phyloP scores from a whole-genome alignment of 2,329 filamentous ascomycete species.

The Akanthomyces uredinophilus region DNA sequence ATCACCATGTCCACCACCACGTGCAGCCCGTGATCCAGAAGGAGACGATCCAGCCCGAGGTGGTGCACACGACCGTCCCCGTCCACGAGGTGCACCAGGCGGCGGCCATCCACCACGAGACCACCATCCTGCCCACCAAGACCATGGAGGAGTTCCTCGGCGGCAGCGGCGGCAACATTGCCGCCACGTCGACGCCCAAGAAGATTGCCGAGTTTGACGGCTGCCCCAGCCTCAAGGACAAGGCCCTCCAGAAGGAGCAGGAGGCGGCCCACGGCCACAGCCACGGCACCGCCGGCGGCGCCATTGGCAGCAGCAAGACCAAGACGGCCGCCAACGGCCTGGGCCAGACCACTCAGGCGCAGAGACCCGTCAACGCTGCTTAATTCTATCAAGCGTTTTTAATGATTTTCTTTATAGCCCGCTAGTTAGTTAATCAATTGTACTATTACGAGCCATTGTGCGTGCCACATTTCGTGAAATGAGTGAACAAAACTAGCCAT shows the following conservation, averaged over 20 bases:
- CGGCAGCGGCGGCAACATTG: conserved; percentile 43
- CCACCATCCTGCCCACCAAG: conserved; percentile 59
- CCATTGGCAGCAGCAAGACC: background rate
- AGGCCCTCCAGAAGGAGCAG: conserved; percentile 7
- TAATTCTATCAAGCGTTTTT: background rate
- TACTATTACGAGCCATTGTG: background rate
- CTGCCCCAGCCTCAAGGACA: conserved; percentile 41
- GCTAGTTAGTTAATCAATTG: background rate
- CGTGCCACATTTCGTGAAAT: background rate
- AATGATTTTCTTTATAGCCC: background rate
- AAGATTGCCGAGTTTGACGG: conserved; percentile 55
- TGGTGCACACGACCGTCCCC: conserved; percentile 67
- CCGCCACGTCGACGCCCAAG: conserved; percentile 46
- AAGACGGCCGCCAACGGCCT: background rate
- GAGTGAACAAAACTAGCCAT: background rate
- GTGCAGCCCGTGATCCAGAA: conserved; percentile 68
- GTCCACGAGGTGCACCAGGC: conserved; percentile 70
- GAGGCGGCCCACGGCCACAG: conserved; percentile 1
- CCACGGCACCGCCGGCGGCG: background rate
- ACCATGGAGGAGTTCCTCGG: conserved; percentile 57
- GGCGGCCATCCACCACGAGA: conserved; percentile 58
- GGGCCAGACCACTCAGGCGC: background rate
- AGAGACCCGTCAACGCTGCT: background rate
- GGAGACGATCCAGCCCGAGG: conserved; percentile 60
- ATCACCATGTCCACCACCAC: conserved; percentile 56